A percentile compares a stretch with the other conserved stretches of the same genome.
These are phyloP conservation scores for Verruconis gallopava DNA, from an alignment of 2,329 filamentous ascomycete genomes.

Conservation along the genomic window DNA sequence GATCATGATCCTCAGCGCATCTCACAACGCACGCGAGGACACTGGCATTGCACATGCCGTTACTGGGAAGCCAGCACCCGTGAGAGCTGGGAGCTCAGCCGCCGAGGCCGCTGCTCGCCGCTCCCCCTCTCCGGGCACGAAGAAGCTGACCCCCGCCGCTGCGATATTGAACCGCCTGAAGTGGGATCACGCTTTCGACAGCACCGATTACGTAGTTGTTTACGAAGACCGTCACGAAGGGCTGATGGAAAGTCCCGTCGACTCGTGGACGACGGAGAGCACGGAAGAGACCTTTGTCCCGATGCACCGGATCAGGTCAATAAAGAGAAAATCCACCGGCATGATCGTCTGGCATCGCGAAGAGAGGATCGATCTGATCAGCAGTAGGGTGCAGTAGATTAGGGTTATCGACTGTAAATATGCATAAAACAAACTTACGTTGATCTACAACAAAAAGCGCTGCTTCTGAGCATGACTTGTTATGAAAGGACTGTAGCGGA, in stretches of 20 bases:
- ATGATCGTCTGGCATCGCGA: constrained; percentile 7
- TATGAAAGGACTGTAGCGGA: too few relatives aligned
- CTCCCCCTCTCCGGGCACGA: neutral
- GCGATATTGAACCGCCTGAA: constrained; percentile 7
- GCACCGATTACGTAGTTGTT: constrained; percentile 5
- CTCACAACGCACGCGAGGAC: neutral
- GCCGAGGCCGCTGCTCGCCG: neutral
- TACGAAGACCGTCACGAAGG: constrained; percentile 9
- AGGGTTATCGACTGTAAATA: too few relatives aligned
- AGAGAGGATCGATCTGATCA: constrained; percentile 10
- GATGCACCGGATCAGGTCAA: constrained; percentile 3
- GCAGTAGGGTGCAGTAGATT: too few relatives aligned
- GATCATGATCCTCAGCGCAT: neutral
- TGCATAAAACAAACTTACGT: too few relatives aligned
- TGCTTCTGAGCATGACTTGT: too few relatives aligned
- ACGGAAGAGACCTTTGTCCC: constrained; percentile 8
- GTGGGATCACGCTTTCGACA: constrained; percentile 6
- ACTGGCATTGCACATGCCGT: neutral
- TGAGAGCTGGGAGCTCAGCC: neutral
- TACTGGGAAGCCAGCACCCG: too few relatives aligned
- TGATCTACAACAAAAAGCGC: too few relatives aligned
- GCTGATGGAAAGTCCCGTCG: constrained; percentile 7
- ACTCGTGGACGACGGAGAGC: constrained; percentile 1
- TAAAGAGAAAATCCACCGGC: constrained; percentile 6
- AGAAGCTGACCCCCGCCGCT: constrained; percentile 3